Evolutionary conservation across 345 rosid genomes (phyloP), one percentile per base, ranked within the genome.

Genomic region (Trapa bicornis): DNA sequence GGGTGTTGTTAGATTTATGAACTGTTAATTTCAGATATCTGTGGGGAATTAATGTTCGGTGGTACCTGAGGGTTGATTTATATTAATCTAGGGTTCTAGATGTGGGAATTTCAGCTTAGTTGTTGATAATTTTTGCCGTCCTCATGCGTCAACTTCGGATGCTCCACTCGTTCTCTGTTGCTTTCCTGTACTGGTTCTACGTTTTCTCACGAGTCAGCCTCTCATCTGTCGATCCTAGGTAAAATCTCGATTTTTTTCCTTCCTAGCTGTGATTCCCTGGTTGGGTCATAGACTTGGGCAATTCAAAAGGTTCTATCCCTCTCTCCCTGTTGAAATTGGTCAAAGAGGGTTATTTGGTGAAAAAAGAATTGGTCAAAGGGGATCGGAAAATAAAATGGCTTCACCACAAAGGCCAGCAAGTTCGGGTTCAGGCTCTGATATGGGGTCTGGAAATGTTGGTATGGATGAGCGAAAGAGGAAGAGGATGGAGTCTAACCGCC

Each of bases 111-210:
- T 62, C 42, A 33, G 70, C 71, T 75, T 54, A 81, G 64, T 70
- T 70, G 69, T 83, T 80, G 75, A 82, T 92, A 93, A 92, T 54
- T 50, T 78, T 47, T 73, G 76, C 80, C 12, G 74, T 86, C 67
- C 77, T 79, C 65, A 88, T 84, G 80, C 87, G 88, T 73, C 87
- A 87, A 47, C 78, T 91, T 69, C 89, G 95, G 37, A 77, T 94
- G 69, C 70, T 89, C 17, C 99, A 91, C 73, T 94, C 99, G 2
- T 89, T 91, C 73, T 93, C 98, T 11, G 97, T 93, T 72, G 96
- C 86, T 33, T 93, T 87, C 67, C 96, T 93, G 13, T 93, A 90
- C 89, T 88, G 95, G 84, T 85, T 92, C 37, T 90, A 90, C 81
- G 97, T 84, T 56, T 83, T 93, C 75, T 89, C 94, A 73, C 79